Evolutionary conservation across 2,329 filamentous ascomycete species (phyloP).

Genomic region (Passalora sequoiae): DNA sequence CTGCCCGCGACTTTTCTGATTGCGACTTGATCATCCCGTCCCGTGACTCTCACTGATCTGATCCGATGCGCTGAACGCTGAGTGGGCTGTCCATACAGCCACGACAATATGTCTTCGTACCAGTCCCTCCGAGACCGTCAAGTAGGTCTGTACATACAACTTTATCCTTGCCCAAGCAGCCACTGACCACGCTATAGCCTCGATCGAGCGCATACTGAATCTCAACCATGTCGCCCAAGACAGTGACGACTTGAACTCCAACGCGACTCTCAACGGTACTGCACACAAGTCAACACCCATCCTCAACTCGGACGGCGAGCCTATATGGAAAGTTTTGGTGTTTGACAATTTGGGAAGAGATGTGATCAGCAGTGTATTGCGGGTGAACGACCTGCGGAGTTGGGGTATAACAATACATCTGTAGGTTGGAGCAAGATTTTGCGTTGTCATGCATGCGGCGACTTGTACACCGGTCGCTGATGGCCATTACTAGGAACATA

Average conservation of each 20-base stretch:
- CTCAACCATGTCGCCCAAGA: constrained; percentile 68
- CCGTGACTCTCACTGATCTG: no score
- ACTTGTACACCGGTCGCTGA: constrained; percentile 29
- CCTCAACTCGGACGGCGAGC: constrained; percentile 78
- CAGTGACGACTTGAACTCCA: constrained; percentile 56
- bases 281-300: constrained; percentile 70
- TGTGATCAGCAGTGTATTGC: constrained; percentile 92
- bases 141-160: constrained; percentile 53
- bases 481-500: constrained; percentile 58
- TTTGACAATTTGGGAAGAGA: constrained; percentile 90
- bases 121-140: constrained; percentile 65
- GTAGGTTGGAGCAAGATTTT: constrained; percentile 46
- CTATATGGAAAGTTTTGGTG: constrained; percentile 95
- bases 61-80: constrained; percentile 28
- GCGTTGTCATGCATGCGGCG: constrained; percentile 26
- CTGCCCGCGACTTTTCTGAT: no score
- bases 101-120: constrained; percentile 49
- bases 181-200: constrained; percentile 51
- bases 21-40: neutral
- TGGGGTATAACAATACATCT: constrained; percentile 97
- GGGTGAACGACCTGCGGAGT: constrained; percentile 84
- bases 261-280: constrained; percentile 56
- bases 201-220: constrained; percentile 93
- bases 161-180: constrained; percentile 11
- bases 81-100: constrained; percentile 29